Evolutionary conservation across 169 alveolate species (phyloP).

Genomic region (Babesia bigemina): DNA sequence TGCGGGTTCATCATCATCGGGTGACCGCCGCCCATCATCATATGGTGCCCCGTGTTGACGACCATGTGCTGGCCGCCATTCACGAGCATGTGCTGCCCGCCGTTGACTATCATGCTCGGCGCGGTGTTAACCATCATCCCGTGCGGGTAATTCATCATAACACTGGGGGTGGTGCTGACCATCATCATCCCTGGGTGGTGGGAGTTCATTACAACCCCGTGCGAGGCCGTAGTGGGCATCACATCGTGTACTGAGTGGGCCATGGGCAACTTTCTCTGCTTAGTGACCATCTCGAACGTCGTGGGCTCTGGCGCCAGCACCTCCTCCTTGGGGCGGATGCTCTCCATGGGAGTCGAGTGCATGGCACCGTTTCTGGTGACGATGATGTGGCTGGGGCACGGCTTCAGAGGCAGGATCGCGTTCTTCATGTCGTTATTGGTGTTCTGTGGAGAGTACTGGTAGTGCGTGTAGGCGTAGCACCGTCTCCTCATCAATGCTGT

Average conservation of each 20-base stretch:
- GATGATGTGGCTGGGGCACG: slow-evolving; percentile 49
- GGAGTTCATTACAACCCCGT: background rate
- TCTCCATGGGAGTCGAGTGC: background rate
- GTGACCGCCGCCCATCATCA: slow-evolving; percentile 3
- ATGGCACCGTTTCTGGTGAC: slow-evolving; percentile 51
- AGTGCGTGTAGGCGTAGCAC: slow-evolving; percentile 62
- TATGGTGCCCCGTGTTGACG: slow-evolving; percentile 7
- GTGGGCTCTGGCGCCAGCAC: background rate
- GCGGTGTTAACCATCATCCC: slow-evolving; percentile 7
- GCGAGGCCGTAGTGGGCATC: background rate
- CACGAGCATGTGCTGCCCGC: background rate
- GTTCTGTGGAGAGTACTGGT: slow-evolving; percentile 35
- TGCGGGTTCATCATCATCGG: slow-evolving; percentile 7
- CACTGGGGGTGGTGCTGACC: slow-evolving; percentile 11
- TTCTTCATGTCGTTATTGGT: background rate
- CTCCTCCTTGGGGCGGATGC: background rate
- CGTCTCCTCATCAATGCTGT: slow-evolving; percentile 19
- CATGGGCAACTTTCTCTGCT: slow-evolving; percentile 2
- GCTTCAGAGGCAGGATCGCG: slow-evolving; percentile 38
- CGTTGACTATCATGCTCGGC: slow-evolving; percentile 15
- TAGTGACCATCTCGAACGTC: background rate
- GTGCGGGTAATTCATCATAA: slow-evolving; percentile 10
- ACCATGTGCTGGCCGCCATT: background rate
- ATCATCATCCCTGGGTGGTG: slow-evolving; percentile 6
- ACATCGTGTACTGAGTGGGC: background rate